Base-by-base conservation (phyloP, 805 yeast genomes). In the Candida coquimbonensis region DNA sequence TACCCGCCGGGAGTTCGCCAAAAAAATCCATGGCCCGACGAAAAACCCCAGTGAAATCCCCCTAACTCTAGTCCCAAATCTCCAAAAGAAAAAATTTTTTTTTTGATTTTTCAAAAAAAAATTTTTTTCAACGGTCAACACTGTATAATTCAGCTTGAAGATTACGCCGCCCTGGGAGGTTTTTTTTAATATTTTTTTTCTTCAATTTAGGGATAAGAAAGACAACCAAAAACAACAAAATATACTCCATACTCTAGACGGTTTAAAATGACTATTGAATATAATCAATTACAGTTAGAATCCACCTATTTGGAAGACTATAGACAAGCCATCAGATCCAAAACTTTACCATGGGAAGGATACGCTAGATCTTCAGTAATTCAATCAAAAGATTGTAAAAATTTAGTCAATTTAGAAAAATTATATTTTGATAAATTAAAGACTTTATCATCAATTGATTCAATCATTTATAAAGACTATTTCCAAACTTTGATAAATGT, bases 281-380 rank as follows among this genome's bases (percentile, higher is more conserved):
- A 68, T 66, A 48, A 68, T 17, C 44, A 43, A 17, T 31, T 73
- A 51, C 50, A 62, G 44, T 65, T 85, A 55, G 90, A 87, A 52
- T 83, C 87, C 62, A 74, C 74, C 31, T 80, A 75, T 55, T 70
- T 87, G 58, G 73, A 74, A 47, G 90, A 83, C 55, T 74, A 82
- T 44, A 73, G 83, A 54, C 71, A 74, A 52, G 79, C 78, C 50
- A 81, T 88, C 51, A 73, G 93, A 56, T 82, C 86, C 49, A 77
- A 93, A 52, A 81, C 90, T 31, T 78, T 89, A 46, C 95, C 95
- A 31, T 90, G 97, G 97, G 95, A 87, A 58, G 95, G 95, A 9
- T 80, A 85, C 55, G 81, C 86, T 11, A 74, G 96, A 45, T 81
- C 90, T 17, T 80, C 78, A 40, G 75, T 81, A 39, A 70, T 90